These are phyloP conservation scores for Steccherinum ochraceum DNA, from an alignment of 768 basidiomycete species.

Conservation along the genomic window DNA sequence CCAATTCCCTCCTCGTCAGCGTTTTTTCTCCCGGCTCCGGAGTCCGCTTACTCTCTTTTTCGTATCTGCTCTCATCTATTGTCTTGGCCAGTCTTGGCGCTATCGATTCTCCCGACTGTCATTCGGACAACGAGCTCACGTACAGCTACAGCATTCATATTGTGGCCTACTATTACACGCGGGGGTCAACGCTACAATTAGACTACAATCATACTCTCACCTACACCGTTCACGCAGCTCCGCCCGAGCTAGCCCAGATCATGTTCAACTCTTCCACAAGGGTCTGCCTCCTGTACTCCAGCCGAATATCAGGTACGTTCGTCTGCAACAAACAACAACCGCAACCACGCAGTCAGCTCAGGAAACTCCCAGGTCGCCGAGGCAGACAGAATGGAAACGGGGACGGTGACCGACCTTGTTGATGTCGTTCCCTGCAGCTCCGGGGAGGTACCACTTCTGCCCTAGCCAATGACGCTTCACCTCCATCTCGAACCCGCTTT, in stretches of 20 bases:
- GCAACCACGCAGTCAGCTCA: neutral
- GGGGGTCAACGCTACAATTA: too few relatives aligned
- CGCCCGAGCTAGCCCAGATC: slow-evolving; percentile 48
- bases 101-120: too few relatives aligned
- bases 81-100: too few relatives aligned
- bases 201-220: too few relatives aligned
- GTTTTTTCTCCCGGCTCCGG: too few relatives aligned
- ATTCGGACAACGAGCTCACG: too few relatives aligned
- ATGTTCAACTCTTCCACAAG: slow-evolving; percentile 78
- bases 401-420: slow-evolving; percentile 60
- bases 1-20: too few relatives aligned
- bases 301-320: slow-evolving; percentile 90
- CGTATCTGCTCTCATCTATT: too few relatives aligned
- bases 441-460: slow-evolving; percentile 87
- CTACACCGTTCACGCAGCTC: too few relatives aligned
- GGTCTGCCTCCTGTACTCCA: slow-evolving; percentile 89
- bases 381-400: slow-evolving; percentile 1
- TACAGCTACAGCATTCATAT: too few relatives aligned
- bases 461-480: slow-evolving; percentile 95
- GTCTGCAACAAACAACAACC: slow-evolving; percentile 71
- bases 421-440: slow-evolving; percentile 92
- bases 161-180: too few relatives aligned
- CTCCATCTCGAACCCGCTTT: slow-evolving; percentile 98
- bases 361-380: neutral
- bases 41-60: too few relatives aligned